Percentiles rank a stretch among this genome's conserved stretches.
phyloP scores from a whole-genome alignment of 129 eudicot genomes.

The Mikania micrantha region DNA sequence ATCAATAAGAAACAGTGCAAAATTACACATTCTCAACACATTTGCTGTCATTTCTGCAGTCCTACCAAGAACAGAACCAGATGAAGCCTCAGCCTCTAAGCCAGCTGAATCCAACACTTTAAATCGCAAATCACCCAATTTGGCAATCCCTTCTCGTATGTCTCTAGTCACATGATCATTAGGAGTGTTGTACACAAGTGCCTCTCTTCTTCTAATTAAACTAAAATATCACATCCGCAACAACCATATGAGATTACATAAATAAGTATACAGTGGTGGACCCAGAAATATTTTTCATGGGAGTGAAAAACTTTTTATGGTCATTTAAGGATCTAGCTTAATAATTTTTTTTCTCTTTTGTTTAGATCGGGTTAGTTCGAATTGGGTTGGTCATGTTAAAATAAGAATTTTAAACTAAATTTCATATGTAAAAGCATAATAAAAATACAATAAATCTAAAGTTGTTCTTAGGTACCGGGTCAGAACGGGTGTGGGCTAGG shows the following conservation, averaged over 20 bases:
- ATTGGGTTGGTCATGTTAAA: too few species aligned
- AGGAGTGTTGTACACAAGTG: slow-evolving; percentile 92
- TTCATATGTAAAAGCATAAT: too few species aligned
- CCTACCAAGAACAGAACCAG: slow-evolving; percentile 90
- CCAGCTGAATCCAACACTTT: slow-evolving; percentile 93
- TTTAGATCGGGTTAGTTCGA: too few species aligned
- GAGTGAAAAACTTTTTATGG: too few species aligned
- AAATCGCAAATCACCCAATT: slow-evolving; percentile 81
- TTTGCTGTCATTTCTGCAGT: slow-evolving; percentile 89
- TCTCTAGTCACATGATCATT: slow-evolving; percentile 93
- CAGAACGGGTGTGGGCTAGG: too few species aligned
- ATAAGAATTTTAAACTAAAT: too few species aligned
- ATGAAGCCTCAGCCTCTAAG: slow-evolving; percentile 90
- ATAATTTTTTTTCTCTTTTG: too few species aligned
- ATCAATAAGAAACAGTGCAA: slow-evolving; percentile 70
- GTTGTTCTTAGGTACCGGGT: too few species aligned
- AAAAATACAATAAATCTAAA: too few species aligned
- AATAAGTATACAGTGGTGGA: too few species aligned
- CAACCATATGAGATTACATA: not conserved
- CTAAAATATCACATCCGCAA: slow-evolving; percentile 36
- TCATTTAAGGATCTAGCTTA: too few species aligned
- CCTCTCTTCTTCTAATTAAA: slow-evolving; percentile 91
- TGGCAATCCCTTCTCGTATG: slow-evolving; percentile 83
- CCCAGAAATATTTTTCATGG: too few species aligned
- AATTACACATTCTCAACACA: slow-evolving; percentile 56